Evolutionary conservation across 495 filamentous ascomycete species (phyloP), one percentile per base, ranked within the genome.

Genomic region (Penicillium silybi): DNA sequence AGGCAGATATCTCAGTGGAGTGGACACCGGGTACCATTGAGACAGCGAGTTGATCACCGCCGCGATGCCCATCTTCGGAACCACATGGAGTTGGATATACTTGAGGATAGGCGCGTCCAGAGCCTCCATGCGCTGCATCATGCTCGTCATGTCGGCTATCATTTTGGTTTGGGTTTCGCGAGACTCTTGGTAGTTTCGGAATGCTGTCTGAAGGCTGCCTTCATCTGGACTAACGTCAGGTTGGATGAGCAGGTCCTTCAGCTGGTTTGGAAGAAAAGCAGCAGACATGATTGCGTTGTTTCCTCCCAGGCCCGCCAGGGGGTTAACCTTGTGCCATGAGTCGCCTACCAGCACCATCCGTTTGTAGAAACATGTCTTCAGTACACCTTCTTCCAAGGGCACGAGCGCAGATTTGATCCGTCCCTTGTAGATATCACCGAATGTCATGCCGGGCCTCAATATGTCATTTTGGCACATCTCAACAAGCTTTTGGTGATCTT

Each of bases 271-370:
- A 2, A 78, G 58, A 17, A 56, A 59, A 1, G 70, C 66, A 6
- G 65, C 65, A 15, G 57, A 64, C 46, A 73, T 67, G 17, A 78
- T 72, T 7, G 66, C 71, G 25, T 52, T 54, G 38, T 74, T 73
- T 5, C 67, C 72, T 2, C 71, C 72, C 35, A 67, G 65, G 5
- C 70, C 72, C 39, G 48, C 66, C 9, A 65, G 20, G 19, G 62
- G 58, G 37, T 60, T 18, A n/a, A 49, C 46, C 38, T 53, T 53
- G 26, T 53, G 50, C 50, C 50, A 47, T 6, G 50, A 47, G 34
- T 53, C 50, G 9, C 50, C 50, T 6, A 46, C 4, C n/a, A 47
- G 18, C 2, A 53, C 50, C 35, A 53, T 46, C 32, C 50, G 34
- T 11, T 37, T 34, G 25, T 47, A 53, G 15, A 41, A 46, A 27